A percentile compares a stretch with the other conserved stretches of the same genome.
Evolutionary conservation across 768 basidiomycete species (phyloP).

Genomic region (Calvatia gigantea): DNA sequence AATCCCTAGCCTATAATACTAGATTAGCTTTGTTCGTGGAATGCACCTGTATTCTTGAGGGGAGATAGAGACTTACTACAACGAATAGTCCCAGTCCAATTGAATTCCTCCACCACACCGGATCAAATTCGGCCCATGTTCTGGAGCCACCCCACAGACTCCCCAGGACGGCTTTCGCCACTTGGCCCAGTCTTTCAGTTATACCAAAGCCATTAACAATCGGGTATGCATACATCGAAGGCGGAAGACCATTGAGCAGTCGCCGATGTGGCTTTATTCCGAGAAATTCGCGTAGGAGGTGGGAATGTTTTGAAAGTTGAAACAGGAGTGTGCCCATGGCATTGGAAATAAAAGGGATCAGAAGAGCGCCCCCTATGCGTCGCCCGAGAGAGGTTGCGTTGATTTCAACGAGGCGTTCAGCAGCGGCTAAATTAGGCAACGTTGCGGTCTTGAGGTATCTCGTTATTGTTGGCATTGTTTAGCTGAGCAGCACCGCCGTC

Average conservation of each 20-base stretch:
- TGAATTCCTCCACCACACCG: constrained; percentile 75
- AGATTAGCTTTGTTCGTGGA: neutral
- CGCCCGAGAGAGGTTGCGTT: constrained; percentile 62
- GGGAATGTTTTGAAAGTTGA: constrained; percentile 45
- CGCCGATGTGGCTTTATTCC: constrained; percentile 17
- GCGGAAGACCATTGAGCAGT: constrained; percentile 13
- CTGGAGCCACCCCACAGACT: constrained; percentile 54
- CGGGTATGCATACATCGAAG: constrained; percentile 16
- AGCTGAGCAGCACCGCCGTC: constrained; percentile 10
- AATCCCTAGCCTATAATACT: constrained; percentile 56
- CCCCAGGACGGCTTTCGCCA: constrained; percentile 36
- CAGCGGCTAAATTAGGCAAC: constrained; percentile 43
- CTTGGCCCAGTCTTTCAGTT: constrained; percentile 23
- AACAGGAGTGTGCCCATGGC: constrained; percentile 61
- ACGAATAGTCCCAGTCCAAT: constrained; percentile 68
- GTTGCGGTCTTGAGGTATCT: constrained; percentile 30
- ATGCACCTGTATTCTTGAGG: neutral
- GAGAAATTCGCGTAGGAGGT: constrained; percentile 36
- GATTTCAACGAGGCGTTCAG: constrained; percentile 55
- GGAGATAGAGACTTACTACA: constrained; percentile 38
- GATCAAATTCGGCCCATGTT: constrained; percentile 66
- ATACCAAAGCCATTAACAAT: neutral
- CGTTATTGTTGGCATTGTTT: constrained; percentile 21
- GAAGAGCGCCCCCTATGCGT: constrained; percentile 63
- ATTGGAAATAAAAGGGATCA: constrained; percentile 63